Percentiles rank a stretch among this genome's conserved stretches.
Conservation (phyloP, 2,329 filamentous ascomycete genomes). For the Colletotrichum melonis region DNA sequence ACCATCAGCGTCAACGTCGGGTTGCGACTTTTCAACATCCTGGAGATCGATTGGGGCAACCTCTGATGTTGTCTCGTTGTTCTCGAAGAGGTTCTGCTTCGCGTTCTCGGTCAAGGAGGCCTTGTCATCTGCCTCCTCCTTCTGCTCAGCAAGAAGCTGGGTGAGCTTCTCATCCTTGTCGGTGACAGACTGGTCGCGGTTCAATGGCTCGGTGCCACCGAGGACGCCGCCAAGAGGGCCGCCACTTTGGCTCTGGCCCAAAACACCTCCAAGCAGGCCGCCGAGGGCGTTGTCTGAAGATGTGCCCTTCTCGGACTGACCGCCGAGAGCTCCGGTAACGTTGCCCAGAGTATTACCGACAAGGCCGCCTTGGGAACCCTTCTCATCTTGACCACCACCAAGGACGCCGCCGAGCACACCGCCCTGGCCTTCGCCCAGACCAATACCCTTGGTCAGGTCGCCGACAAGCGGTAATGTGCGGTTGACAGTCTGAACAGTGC, state of each 20-base stretch:
- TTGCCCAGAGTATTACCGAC: constrained; percentile 2
- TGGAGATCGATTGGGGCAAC: constrained; percentile 35
- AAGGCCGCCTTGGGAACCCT: constrained; percentile 10
- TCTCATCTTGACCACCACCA: constrained; percentile 2
- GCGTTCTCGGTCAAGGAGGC: constrained; percentile 28
- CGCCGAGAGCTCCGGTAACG: constrained; percentile 8
- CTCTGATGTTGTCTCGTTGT: constrained; percentile 34
- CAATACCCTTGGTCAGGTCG: constrained; percentile 35
- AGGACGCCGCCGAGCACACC: constrained; percentile 31
- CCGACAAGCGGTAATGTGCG: constrained; percentile 34
- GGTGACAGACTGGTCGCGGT: constrained; percentile 27
- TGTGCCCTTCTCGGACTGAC: constrained; percentile 4
- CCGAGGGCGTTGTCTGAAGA: constrained; percentile 18
- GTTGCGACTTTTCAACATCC: constrained; percentile 25
- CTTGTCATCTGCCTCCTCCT: constrained; percentile 29
- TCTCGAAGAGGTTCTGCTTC: constrained; percentile 36
- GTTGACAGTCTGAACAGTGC: constrained; percentile 41
- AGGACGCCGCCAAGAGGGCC: constrained; percentile 24
- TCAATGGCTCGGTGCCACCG: constrained; percentile 23
- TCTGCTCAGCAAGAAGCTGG: constrained; percentile 25
- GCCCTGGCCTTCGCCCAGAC: constrained; percentile 34
- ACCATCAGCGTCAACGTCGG: constrained; percentile 21
- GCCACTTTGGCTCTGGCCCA: constrained; percentile 20
- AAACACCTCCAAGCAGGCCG: constrained; percentile 5
- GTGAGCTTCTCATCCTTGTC: constrained; percentile 35